Percentiles rank a stretch among this genome's conserved stretches.
Evolutionary conservation across 1,139 yeast genomes (phyloP).

Genomic region (Lipomyces yarrowii): DNA sequence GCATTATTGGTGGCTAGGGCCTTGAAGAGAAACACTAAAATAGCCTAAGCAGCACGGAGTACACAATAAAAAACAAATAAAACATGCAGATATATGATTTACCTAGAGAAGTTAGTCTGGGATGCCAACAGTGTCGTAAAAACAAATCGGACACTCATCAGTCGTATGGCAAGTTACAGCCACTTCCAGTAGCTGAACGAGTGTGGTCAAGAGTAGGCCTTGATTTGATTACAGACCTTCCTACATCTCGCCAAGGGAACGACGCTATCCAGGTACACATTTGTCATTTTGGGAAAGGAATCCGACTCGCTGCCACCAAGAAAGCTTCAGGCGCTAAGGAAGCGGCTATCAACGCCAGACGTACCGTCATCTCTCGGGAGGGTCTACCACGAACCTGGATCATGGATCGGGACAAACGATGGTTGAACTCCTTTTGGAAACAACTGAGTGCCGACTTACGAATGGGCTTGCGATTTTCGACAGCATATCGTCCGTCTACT

Average conservation of each 20-base stretch:
- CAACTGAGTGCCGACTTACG: background rate
- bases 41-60: background rate
- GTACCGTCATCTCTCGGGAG: background rate
- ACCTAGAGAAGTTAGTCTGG: background rate
- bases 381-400: background rate
- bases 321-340: background rate
- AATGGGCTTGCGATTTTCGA: background rate
- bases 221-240: background rate
- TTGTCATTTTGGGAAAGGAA: background rate
- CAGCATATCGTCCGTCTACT: background rate
- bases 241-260: background rate
- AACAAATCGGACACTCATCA: no score
- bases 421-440: background rate
- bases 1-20: background rate
- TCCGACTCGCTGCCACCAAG: background rate
- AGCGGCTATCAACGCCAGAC: background rate
- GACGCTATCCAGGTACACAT: background rate
- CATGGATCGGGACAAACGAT: background rate
- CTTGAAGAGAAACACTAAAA: conserved; percentile 1
- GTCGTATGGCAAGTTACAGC: no score
- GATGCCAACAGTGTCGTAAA: no score
- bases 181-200: no score
- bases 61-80: background rate
- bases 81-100: background rate
- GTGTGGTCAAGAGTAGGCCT: background rate